These are phyloP conservation scores for Cladophialophora psammophila DNA, from an alignment of 2,329 filamentous ascomycete species.

Conservation along the genomic window DNA sequence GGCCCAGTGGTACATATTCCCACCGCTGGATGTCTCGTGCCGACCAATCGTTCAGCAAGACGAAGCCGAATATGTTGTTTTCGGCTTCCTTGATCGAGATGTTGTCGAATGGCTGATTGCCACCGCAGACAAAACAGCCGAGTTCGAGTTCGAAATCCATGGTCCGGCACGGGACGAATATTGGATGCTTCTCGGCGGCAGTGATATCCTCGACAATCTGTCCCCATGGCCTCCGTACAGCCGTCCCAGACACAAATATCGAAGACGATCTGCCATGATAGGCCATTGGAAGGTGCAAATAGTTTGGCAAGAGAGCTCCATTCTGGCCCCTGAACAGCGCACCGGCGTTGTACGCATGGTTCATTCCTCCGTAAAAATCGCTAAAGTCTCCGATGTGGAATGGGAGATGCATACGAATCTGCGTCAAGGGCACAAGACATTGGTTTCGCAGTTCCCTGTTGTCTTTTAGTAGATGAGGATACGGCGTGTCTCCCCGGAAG, in stretches of 20 bases:
- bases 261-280: conserved; percentile 59
- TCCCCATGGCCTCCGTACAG: conserved; percentile 12
- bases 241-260: conserved; percentile 14
- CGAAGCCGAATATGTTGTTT: conserved; percentile 76
- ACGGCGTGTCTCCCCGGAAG: conserved; percentile 10
- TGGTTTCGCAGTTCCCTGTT: background rate
- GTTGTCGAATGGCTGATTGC: conserved; percentile 62
- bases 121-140: conserved; percentile 73
- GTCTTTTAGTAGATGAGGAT: conserved; percentile 19
- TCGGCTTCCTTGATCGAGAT: conserved; percentile 70
- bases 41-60: conserved; percentile 82
- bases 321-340: conserved; percentile 7
- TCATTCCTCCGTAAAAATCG: conserved; percentile 57
- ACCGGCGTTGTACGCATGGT: conserved; percentile 26
- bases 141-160: conserved; percentile 83
- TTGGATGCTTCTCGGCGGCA: conserved; percentile 4
- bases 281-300: conserved; percentile 26
- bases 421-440: conserved; percentile 42
- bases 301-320: conserved; percentile 49
- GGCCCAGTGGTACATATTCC: conserved; percentile 24
- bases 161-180: conserved; percentile 67
- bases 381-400: conserved; percentile 64
- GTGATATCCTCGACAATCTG: conserved; percentile 19
- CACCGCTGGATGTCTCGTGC: conserved; percentile 27
- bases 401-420: conserved; percentile 62